Evolutionary conservation across 495 filamentous ascomycete genomes (phyloP).

Genomic region (Penicillium atrosanguineum): DNA sequence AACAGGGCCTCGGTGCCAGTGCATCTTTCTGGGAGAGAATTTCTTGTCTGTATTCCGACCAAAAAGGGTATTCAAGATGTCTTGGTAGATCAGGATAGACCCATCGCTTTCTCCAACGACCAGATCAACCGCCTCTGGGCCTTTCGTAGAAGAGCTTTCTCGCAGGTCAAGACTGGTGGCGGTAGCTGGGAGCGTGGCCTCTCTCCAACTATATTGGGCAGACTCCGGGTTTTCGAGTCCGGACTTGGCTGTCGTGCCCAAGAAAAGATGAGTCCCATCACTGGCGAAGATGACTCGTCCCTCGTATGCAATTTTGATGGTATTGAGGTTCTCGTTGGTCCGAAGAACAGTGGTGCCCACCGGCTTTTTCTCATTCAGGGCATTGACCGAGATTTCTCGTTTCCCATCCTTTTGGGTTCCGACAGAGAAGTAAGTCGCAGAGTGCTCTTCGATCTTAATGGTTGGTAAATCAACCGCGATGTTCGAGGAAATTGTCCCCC

Average conservation of each 20-base stretch:
- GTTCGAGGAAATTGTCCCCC: conserved; percentile 36
- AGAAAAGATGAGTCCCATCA: conserved; percentile 32
- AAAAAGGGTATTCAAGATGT: conserved; percentile 60
- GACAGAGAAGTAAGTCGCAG: conserved; percentile 14
- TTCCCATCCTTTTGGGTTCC: conserved; percentile 30
- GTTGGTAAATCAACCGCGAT: conserved; percentile 24
- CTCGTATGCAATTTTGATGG: conserved; percentile 29
- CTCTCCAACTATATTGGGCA: conserved; percentile 50
- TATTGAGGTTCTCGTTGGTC: conserved; percentile 29
- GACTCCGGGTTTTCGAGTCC: conserved; percentile 13
- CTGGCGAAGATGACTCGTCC: conserved; percentile 38
- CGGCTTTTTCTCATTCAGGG: conserved; percentile 23
- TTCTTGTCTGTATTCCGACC: conserved; percentile 41
- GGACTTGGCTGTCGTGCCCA: conserved; percentile 25
- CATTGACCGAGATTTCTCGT: conserved; percentile 27
- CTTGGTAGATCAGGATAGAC: conserved; percentile 72
- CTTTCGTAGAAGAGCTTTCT: conserved; percentile 14
- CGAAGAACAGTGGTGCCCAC: conserved; percentile 25
- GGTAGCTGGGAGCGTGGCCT: conserved; percentile 37
- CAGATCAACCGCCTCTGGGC: conserved; percentile 55
- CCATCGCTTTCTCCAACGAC: conserved; percentile 73
- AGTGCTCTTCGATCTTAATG: conserved; percentile 9
- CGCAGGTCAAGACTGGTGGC: conserved; percentile 37
- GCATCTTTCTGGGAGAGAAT: conserved; percentile 51
- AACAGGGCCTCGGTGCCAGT: conserved; percentile 89